These are phyloP conservation scores for Cucumis cinereus DNA, from an alignment of 306 rosid species.

Conservation along the genomic window DNA sequence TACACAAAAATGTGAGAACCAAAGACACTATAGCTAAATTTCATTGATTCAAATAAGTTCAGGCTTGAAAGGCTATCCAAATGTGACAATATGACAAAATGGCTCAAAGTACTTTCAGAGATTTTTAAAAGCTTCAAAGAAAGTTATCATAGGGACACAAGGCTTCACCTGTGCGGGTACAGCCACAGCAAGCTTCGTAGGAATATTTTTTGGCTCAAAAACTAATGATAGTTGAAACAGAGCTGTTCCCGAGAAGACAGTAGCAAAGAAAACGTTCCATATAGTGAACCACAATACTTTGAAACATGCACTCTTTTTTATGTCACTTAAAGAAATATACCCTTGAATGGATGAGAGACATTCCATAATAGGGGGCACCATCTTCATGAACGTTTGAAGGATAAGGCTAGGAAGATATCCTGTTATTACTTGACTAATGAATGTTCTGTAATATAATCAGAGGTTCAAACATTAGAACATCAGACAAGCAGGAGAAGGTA, in stretches of 20 bases:
- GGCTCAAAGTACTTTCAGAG: neutral
- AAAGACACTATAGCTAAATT: neutral
- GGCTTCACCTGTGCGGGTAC: conserved; percentile 88
- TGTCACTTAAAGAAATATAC: conserved; percentile 53
- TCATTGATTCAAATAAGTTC: neutral
- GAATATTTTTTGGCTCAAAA: conserved; percentile 66
- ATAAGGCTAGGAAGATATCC: conserved; percentile 96
- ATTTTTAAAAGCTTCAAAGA: neutral
- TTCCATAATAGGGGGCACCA: conserved; percentile 76
- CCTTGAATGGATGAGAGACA: conserved; percentile 93
- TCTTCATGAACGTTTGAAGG: conserved; percentile 68
- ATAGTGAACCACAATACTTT: conserved; percentile 92
- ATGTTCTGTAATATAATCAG: conserved; percentile 38
- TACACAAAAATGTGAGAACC: neutral
- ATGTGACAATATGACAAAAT: neutral
- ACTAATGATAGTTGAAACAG: conserved; percentile 33
- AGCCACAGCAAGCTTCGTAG: conserved; percentile 50
- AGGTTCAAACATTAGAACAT: neutral
- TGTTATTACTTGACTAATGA: conserved; percentile 64
- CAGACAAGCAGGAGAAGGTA: neutral
- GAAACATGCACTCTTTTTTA: conserved; percentile 69
- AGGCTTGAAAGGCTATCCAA: neutral
- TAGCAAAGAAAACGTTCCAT: conserved; percentile 89
- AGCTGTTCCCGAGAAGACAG: conserved; percentile 77
- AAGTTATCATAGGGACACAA: conserved; percentile 9